Conservation (phyloP, 2,329 filamentous ascomycete genomes). For the Aspergillus phoenicis region DNA sequence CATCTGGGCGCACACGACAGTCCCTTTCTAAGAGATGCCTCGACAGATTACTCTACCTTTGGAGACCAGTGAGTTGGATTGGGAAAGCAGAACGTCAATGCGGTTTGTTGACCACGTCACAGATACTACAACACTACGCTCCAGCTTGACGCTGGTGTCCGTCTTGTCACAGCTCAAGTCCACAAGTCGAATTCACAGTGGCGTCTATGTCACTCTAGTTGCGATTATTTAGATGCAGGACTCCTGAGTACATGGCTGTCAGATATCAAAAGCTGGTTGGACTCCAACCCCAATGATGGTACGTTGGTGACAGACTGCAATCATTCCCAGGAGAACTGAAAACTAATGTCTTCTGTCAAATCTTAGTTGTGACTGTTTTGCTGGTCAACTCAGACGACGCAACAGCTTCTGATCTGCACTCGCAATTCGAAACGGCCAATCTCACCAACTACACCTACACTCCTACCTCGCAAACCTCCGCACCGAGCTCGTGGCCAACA, state of each 20-base stretch:
- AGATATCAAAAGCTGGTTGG: conserved; percentile 69
- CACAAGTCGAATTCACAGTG: conserved; percentile 63
- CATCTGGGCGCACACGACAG: conserved; percentile 77
- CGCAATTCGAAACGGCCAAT: conserved; percentile 59
- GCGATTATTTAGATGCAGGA: conserved; percentile 69
- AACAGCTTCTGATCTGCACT: conserved; percentile 57
- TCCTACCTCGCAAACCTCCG: conserved; percentile 50
- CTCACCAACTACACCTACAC: conserved; percentile 65
- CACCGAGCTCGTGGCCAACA: conserved; percentile 65
- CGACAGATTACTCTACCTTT: conserved; percentile 62
- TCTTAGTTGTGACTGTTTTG: conserved; percentile 67
- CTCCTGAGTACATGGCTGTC: conserved; percentile 65
- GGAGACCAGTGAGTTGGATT: conserved; percentile 66
- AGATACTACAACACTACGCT: conserved; percentile 66
- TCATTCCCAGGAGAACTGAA: not conserved
- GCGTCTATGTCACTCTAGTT: conserved; percentile 71
- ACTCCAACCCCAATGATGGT: conserved; percentile 66
- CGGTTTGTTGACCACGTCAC: conserved; percentile 12
- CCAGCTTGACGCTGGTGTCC: conserved; percentile 70
- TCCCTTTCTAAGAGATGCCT: conserved; percentile 68
- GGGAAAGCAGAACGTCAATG: not conserved
- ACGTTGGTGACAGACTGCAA: conserved; percentile 3
- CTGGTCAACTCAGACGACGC: conserved; percentile 70
- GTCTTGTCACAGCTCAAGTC: conserved; percentile 71
- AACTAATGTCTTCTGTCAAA: conserved; percentile 6